phyloP scores from a whole-genome alignment of 345 rosid genomes.

The Murraya paniculata region DNA sequence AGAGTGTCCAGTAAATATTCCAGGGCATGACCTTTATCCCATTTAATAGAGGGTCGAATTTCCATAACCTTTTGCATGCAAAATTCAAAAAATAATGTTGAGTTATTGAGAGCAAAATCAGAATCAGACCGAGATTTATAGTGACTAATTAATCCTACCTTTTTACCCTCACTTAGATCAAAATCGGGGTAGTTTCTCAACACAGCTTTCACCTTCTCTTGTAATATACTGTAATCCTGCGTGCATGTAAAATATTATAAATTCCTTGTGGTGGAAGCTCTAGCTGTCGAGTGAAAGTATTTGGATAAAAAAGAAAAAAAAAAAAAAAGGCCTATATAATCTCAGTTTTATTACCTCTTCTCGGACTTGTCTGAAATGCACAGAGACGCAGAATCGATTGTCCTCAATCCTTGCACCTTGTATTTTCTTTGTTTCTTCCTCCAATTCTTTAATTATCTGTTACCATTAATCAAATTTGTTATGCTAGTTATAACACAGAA shows the following conservation, averaged over 20 bases:
- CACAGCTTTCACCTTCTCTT: conserved; percentile 39
- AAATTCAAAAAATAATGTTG: not conserved
- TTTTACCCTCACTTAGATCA: conserved; percentile 42
- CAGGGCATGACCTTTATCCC: conserved; percentile 64
- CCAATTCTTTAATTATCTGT: conserved; percentile 26
- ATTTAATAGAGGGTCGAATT: conserved; percentile 51
- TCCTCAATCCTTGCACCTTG: conserved; percentile 40
- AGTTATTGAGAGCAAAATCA: not conserved
- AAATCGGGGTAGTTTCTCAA: conserved; percentile 33
- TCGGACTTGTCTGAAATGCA: conserved; percentile 36
- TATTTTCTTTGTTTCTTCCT: conserved; percentile 24
- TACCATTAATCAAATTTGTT: not conserved
- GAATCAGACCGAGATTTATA: not conserved
- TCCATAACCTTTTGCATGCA: conserved; percentile 39
- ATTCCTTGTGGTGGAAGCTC: not conserved
- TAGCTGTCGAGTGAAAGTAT: not conserved
- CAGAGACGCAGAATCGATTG: conserved; percentile 44
- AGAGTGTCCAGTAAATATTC: conserved; percentile 44
- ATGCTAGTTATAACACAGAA: not conserved
- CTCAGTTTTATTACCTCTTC: conserved; percentile 17
- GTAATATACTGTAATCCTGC: conserved; percentile 29
- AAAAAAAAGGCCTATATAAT: not conserved
- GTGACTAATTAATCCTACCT: conserved; percentile 23
- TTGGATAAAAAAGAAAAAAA: too few relatives aligned
- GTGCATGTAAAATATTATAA: not conserved